phyloP scores from a whole-genome alignment of 2,329 filamentous ascomycete species.

The Cytospora chrysosperma region DNA sequence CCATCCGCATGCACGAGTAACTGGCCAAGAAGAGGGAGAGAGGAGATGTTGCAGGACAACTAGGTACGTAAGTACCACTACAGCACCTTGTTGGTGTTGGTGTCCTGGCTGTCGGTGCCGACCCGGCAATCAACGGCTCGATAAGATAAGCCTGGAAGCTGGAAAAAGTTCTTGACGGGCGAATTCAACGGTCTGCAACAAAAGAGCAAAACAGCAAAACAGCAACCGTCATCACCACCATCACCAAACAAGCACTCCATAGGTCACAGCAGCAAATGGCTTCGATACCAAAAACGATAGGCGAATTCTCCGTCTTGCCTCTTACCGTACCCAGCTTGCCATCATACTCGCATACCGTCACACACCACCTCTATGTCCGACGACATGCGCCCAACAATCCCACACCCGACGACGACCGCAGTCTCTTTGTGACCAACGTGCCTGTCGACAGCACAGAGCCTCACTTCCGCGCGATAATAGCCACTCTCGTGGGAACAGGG shows the following conservation, averaged over 20 bases:
- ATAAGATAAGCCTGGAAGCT: slow-evolving; percentile 10
- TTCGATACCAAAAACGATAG: slow-evolving; percentile 43
- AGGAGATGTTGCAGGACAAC: not conserved
- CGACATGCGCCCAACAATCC: slow-evolving; percentile 78
- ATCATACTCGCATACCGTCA: slow-evolving; percentile 60
- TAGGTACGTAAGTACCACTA: too few relatives aligned
- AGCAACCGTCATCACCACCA: not conserved
- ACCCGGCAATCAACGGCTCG: not conserved
- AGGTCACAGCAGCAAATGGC: slow-evolving; percentile 32
- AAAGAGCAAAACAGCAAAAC: too few relatives aligned
- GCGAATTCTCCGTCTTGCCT: slow-evolving; percentile 68
- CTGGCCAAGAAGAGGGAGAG: too few relatives aligned
- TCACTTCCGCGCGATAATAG: slow-evolving; percentile 75
- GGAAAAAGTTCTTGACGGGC: slow-evolving; percentile 18
- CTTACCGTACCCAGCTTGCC: slow-evolving; percentile 63
- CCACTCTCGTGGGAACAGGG: slow-evolving; percentile 70
- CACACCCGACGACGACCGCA: slow-evolving; percentile 70
- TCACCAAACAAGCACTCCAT: not conserved
- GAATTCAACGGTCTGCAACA: not conserved
- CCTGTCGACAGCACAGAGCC: slow-evolving; percentile 78
- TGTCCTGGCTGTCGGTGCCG: slow-evolving; percentile 8
- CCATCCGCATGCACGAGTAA: too few relatives aligned
- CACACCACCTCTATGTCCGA: slow-evolving; percentile 85
- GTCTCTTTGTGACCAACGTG: slow-evolving; percentile 87
- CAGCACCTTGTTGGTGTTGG: too few relatives aligned